A percentile compares a stretch with the other conserved stretches of the same genome.
phyloP scores from a whole-genome alignment of 768 basidiomycete genomes.

The Pleurotus djamor region DNA sequence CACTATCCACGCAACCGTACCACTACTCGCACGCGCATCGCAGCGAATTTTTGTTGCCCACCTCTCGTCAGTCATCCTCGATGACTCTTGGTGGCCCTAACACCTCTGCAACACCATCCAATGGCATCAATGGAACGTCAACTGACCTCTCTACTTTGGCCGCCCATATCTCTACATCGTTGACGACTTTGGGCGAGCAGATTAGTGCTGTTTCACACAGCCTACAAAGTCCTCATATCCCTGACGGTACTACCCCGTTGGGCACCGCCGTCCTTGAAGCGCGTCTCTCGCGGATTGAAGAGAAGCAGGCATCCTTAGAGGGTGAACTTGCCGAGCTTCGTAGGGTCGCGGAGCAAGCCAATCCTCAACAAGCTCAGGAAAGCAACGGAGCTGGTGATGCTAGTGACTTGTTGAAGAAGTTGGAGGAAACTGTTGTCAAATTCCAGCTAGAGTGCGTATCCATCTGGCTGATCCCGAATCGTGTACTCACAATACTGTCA shows the following conservation, averaged over 20 bases:
- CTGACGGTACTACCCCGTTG: too few species aligned
- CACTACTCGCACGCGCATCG: not conserved
- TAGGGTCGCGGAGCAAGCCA: not conserved
- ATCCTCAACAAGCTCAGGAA: not conserved
- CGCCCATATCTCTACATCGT: not conserved
- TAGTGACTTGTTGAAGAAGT: not conserved
- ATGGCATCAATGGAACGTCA: not conserved
- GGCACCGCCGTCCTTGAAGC: not conserved
- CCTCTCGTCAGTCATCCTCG: conserved; percentile 3
- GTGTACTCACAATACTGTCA: not conserved
- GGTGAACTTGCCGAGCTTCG: not conserved
- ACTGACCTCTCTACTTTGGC: not conserved
- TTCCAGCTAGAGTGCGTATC: conserved; percentile 3
- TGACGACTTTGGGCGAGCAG: conserved; percentile 4
- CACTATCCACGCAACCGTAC: not conserved
- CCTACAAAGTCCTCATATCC: not conserved
- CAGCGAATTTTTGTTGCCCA: not conserved
- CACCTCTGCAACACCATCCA: not conserved
- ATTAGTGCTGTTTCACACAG: conserved; percentile 2
- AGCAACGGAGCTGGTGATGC: not conserved
- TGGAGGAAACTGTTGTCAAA: not conserved
- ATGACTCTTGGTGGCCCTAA: conserved; percentile 1
- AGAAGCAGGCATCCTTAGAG: not conserved
- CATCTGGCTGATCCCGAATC: not conserved
- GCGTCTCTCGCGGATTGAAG: not conserved